Conservation (phyloP, 352 stramenopile species). For the Pythium angustatum region DNA sequence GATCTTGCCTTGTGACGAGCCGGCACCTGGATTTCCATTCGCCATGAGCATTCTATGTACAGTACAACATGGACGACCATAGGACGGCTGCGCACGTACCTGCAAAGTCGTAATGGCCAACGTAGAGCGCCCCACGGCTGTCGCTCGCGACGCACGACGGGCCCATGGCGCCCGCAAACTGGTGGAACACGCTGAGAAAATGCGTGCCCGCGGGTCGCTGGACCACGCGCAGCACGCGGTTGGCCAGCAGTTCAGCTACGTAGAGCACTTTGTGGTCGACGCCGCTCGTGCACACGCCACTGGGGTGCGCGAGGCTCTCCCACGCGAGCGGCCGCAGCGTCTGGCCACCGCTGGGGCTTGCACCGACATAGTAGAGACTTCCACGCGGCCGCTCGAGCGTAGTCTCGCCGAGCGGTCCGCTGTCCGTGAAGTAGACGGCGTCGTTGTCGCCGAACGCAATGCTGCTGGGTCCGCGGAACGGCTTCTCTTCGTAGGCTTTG, state of each 20-base stretch:
- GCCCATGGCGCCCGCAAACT: constrained; percentile 79
- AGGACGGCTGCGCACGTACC: constrained; percentile 26
- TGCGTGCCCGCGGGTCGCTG: constrained; percentile 68
- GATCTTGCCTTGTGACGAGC: constrained; percentile 50
- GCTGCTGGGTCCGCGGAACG: constrained; percentile 70
- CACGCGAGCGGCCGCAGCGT: constrained; percentile 69
- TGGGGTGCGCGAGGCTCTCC: constrained; percentile 83
- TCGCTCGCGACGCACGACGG: constrained; percentile 75
- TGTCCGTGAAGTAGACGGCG: constrained; percentile 86
- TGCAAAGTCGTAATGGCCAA: constrained; percentile 85
- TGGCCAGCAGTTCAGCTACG: constrained; percentile 79
- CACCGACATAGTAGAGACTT: constrained; percentile 76
- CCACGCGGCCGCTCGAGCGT: constrained; percentile 77
- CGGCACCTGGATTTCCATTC: constrained; percentile 27
- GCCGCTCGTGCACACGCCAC: constrained; percentile 47
- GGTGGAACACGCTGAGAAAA: constrained; percentile 80
- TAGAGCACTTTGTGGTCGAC: constrained; percentile 51
- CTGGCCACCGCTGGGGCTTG: constrained; percentile 66
- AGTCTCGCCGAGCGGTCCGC: constrained; percentile 80
- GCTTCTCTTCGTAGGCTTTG: constrained; percentile 79
- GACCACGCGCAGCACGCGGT: constrained; percentile 72
- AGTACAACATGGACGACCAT: too few relatives aligned
- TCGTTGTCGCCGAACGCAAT: constrained; percentile 59
- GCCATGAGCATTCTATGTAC: background rate
- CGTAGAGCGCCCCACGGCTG: constrained; percentile 60